Evolutionary conservation across 1,284 basidiomycete genomes (phyloP).

Genomic region (Cutaneotrichosporon dermatis): DNA sequence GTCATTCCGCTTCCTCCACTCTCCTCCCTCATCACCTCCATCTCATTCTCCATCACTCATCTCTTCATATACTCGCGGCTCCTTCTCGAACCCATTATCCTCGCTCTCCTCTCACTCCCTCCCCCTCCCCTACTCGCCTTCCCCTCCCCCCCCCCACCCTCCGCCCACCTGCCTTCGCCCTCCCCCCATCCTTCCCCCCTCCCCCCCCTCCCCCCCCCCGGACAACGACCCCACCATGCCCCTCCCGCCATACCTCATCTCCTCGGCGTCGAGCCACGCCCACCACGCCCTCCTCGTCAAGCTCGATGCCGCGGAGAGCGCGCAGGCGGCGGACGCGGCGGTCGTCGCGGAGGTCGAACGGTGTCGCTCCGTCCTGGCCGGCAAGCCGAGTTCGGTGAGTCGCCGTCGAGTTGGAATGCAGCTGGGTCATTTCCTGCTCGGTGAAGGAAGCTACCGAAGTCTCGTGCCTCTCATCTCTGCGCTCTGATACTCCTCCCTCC

Average conservation of each 20-base stretch:
- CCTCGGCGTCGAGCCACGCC: constrained; percentile 39
- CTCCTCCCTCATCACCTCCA: too few relatives aligned
- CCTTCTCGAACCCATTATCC: too few relatives aligned
- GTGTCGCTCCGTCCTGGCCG: constrained; percentile 16
- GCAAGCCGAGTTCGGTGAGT: constrained; percentile 24
- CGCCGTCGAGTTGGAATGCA: neutral
- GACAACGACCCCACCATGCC: constrained; percentile 10
- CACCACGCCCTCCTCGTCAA: constrained; percentile 40
- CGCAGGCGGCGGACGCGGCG: constrained; percentile 31
- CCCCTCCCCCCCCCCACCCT: too few relatives aligned
- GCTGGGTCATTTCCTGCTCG: neutral
- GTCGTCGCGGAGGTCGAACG: constrained; percentile 23
- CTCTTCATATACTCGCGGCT: too few relatives aligned
- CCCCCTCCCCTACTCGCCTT: too few relatives aligned
- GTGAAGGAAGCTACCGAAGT: too few relatives aligned
- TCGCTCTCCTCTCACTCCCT: too few relatives aligned
- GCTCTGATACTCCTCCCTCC: neutral
- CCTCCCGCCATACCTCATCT: constrained; percentile 40
- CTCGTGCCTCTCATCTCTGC: neutral
- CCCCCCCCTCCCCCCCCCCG: too few relatives aligned
- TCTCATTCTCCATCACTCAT: too few relatives aligned
- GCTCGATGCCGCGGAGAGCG: constrained; percentile 28
- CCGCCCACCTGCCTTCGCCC: too few relatives aligned
- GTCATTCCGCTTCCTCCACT: too few relatives aligned
- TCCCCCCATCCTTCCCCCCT: too few relatives aligned